Base-by-base conservation (phyloP, 768 basidiomycete genomes). In the Tricholoma terreum region DNA sequence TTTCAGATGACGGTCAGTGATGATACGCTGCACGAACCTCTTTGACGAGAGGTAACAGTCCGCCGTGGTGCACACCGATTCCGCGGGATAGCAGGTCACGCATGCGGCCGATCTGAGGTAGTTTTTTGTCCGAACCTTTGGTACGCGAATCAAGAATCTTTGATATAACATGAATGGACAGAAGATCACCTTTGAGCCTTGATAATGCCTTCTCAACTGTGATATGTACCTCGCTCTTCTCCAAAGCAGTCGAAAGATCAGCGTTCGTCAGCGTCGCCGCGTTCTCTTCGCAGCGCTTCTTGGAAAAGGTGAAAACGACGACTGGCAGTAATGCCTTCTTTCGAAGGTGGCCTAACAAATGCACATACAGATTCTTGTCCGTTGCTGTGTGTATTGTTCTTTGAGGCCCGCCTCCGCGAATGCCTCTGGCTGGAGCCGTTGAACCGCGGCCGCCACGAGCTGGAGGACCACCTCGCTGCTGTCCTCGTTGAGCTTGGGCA, bases 31-130 rank as follows among this genome's bases (percentile, higher is more conserved):
- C 10, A 61, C 77, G 30, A 49, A 92, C 94, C 79, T 96, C 97
- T 79, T 99, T 99, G 54, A 99, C 92, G 33, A 99, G 89, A 5
- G 97, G 97, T 8, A 99, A 74, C 14, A 99, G 79, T 3, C 97
- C 97, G 43, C 97, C 97, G 64, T 99, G 97, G 71, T 99, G 97
- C 2, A 99, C 90, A 5, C 95, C 97, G 54, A 99, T 96, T 36
- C 97, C 97, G 50, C 97, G 85, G 35, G 86, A 85, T 8, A 99
- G 82, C 40, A 98, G 73, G 63, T 95, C 90, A 12, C 91, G 81
- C 85, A 98, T 98, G 45, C 89, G 82, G 49, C 82, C 78, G 50
- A 99, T 96, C 68, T 99, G 97, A 6, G 97, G 97, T 7, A 99
- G 75, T 59, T 89, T 87, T 73, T 85, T 91, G 74, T 99, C 96